phyloP scores from a whole-genome alignment of 169 alveolate species.

The Plasmodium blacklocki region DNA sequence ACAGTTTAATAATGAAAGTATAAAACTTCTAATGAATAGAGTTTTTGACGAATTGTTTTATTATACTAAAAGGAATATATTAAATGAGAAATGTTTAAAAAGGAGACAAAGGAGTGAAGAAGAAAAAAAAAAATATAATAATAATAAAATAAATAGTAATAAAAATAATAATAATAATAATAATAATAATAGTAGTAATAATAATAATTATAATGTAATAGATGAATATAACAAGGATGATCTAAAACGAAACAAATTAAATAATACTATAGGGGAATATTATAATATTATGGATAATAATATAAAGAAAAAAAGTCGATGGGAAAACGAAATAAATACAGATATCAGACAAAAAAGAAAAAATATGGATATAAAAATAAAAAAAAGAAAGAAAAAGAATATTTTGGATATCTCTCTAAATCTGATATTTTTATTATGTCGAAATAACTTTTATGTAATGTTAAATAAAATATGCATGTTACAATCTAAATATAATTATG shows the following conservation, averaged over 20 bases:
- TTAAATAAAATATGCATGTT: conserved; percentile 42
- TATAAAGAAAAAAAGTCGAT: background rate
- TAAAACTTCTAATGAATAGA: conserved; percentile 45
- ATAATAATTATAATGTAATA: no score
- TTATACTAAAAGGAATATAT: conserved; percentile 40
- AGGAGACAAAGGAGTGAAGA: background rate
- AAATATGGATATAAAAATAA: background rate
- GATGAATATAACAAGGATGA: background rate
- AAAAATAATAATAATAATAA: background rate
- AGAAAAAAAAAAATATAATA: background rate
- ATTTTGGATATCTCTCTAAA: conserved; percentile 48
- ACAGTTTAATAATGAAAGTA: conserved; percentile 2
- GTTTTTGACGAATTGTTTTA: conserved; percentile 49
- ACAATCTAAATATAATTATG: conserved; percentile 64
- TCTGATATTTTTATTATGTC: conserved; percentile 50
- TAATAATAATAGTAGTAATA: background rate
- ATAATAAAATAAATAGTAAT: background rate
- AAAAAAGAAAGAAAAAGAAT: conserved; percentile 5
- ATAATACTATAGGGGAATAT: conserved; percentile 24
- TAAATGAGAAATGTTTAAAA: conserved; percentile 3
- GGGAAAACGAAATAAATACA: background rate
- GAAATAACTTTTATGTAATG: conserved; percentile 30
- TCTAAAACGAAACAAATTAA: background rate
- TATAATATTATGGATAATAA: conserved; percentile 1
- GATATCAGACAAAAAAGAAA: no score